Base-by-base conservation (phyloP, 1,139 yeast species). In the Geotrichum klebahnii region DNA sequence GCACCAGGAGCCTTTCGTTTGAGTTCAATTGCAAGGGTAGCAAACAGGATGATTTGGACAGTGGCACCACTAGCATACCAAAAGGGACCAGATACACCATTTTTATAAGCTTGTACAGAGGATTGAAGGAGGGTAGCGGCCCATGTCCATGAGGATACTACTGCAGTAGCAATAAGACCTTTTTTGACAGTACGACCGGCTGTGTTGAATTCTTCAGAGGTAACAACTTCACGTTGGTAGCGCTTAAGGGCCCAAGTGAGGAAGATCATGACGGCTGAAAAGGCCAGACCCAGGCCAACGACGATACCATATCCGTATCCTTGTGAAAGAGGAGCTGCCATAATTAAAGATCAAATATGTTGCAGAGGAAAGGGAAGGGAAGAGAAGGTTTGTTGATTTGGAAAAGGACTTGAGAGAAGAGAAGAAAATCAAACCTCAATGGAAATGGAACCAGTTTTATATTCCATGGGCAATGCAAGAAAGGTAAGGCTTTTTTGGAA, bases 101-200 rank as follows among this genome's bases (percentile, higher is more conserved):
- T 80, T 52, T 76, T 75, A 67, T 84, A 85, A 19, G 85, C 86
- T 65, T 83, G 87, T n/a, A 90, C 70, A 1, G 90, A 79, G 1
- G 89, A 81, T 31, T 85, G 84, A 31, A 86, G 74, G 44, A 87
- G 69, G 1, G 95, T 86, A 1, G 95, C 92, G 41, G 92, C 89
- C 96, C 96, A 88, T 3, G 96, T 88, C 96, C 96, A 89, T 9
- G 92, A 82, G 20, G 89, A 81, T 6, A 87, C 95, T 35, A 88
- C 95, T 5, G 95, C 95, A 5, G 94, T 81, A 9, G 92, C 81
- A 55, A 87, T 84, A 57, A 88, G 71, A 42, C 90, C 92, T 0
- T 89, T 81, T 57, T 83, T 84, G 39, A 88, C 94, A 3, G 85
- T 74, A 66, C 96, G 40, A 55, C 94, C 95, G 29, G 96, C 95